Evolutionary conservation across 164 flowering plant genomes (phyloP), one percentile per base, ranked within the genome.

Genomic region (Vitis rupestris): DNA sequence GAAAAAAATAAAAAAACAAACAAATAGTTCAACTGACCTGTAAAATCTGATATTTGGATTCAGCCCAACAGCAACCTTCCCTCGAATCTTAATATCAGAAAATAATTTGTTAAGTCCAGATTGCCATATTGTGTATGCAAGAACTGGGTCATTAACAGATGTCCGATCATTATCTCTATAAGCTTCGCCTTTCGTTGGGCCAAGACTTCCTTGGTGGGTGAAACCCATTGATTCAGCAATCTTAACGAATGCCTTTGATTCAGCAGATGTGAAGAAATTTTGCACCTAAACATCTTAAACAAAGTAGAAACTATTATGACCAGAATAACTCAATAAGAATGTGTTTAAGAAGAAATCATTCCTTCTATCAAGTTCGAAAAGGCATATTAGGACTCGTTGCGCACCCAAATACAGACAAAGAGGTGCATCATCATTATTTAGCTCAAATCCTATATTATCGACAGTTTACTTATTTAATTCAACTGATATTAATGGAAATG

Each of bases 11-110:
- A 59, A 16, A 65, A 14, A 27, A 27, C 27, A 15, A 2, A 60
- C 9, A 14, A 19, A 51, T 71, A 29, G 11, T 55, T 11, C 10
- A 74, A 71, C 78, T 49, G 19, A 92, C 99, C 99, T 86, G 80
- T 95, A 95, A 59, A 95, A 86, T 79, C 98, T 86, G 78, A 95
- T 88, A 76, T 88, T 95, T 16, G 99, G 98, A 75, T 95, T 93
- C 76, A 95, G 84, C 13, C 99, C 98, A 69, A 90, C 91, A 67
- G 98, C 98, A 77, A 83, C 83, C 82, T 81, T 91, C 58, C 96
- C 92, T 23, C 88, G 82, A 66, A 93, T 88, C 79, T 82, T 88
- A 27, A 93, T 81, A 61, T 85, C 90, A 50, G 84, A 61, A 78
- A 91, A 87, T 8, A 90, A 37, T 51, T 80, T 82, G 75, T 78